These are phyloP conservation scores for Candida piceae DNA, from an alignment of 805 yeast genomes.

Conservation along the genomic window DNA sequence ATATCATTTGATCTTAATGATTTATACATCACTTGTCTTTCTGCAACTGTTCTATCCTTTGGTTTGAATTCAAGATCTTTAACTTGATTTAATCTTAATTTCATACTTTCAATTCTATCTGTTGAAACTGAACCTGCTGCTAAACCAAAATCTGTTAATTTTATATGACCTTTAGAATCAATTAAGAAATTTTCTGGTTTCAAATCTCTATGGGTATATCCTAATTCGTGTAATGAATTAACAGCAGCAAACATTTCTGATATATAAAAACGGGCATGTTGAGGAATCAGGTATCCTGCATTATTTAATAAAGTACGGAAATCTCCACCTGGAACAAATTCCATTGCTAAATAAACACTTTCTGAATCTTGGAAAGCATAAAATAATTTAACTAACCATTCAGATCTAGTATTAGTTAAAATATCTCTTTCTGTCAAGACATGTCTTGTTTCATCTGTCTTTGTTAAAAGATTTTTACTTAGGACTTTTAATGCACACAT, in stretches of 20 bases:
- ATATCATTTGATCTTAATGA: conserved; percentile 73
- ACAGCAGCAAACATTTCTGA: conserved; percentile 96
- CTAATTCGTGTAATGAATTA: conserved; percentile 88
- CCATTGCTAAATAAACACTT: conserved; percentile 94
- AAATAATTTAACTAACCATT: conserved; percentile 89
- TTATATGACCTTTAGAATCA: conserved; percentile 87
- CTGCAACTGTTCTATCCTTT: conserved; percentile 68
- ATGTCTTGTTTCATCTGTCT: conserved; percentile 92
- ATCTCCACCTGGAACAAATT: conserved; percentile 99
- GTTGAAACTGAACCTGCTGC: conserved; percentile 95
- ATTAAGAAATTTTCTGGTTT: conserved; percentile 93
- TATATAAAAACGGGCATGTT: conserved; percentile 92
- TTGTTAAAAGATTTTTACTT: conserved; percentile 78
- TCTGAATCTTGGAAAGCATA: conserved; percentile 94
- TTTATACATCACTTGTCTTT: conserved; percentile 82
- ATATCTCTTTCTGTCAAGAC: conserved; percentile 95
- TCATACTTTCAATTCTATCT: conserved; percentile 91
- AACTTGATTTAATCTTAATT: conserved; percentile 55
- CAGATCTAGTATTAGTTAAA: conserved; percentile 89
- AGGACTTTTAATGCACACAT: conserved; percentile 92
- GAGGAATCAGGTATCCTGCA: conserved; percentile 88
- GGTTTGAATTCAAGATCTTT: conserved; percentile 70
- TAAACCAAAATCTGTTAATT: conserved; percentile 92
- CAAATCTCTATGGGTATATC: conserved; percentile 94
- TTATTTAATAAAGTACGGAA: conserved; percentile 90